Conservation (phyloP, 2,329 filamentous ascomycete species). For the Hirsutella rhossiliensis region DNA sequence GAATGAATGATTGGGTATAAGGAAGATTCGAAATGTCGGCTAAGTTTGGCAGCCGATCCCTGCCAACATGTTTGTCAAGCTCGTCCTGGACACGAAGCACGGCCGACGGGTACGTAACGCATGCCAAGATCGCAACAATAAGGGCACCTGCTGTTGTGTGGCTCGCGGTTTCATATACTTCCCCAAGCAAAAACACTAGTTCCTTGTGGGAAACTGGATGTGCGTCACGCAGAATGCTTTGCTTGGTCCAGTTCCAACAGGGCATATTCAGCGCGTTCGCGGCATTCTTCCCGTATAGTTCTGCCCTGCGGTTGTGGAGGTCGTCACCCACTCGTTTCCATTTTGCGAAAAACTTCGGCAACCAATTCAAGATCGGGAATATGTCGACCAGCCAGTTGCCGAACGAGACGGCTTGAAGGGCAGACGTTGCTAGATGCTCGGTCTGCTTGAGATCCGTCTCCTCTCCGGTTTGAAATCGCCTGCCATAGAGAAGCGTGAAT, state of each 20-base stretch:
- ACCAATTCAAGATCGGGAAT: conserved; percentile 26
- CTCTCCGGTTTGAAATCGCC: conserved; percentile 15
- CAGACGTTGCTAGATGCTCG: conserved; percentile 13
- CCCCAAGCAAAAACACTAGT: conserved; percentile 32
- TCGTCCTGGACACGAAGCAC: conserved; percentile 31
- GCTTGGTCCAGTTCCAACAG: conserved; percentile 3
- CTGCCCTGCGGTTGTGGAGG: conserved; percentile 21
- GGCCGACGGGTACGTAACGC: not conserved
- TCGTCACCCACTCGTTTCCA: conserved; percentile 20
- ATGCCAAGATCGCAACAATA: conserved; percentile 3
- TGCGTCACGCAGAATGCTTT: not conserved
- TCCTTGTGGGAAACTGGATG: conserved; percentile 13
- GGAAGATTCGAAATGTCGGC: conserved; percentile 35
- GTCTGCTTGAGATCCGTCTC: conserved; percentile 13
- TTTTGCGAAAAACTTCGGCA: conserved; percentile 22
- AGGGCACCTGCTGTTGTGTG: conserved; percentile 34
- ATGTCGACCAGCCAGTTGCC: conserved; percentile 27
- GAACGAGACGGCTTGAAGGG: conserved; percentile 13
- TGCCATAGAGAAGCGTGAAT: conserved; percentile 23
- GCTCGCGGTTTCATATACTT: conserved; percentile 28
- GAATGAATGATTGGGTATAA: conserved; percentile 40
- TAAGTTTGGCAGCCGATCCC: conserved; percentile 30
- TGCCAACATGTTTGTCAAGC: conserved; percentile 37
- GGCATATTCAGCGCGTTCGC: not conserved
- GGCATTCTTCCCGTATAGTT: not conserved